phyloP scores from a whole-genome alignment of 2,329 filamentous ascomycete genomes.

The Penicillium olsonii region DNA sequence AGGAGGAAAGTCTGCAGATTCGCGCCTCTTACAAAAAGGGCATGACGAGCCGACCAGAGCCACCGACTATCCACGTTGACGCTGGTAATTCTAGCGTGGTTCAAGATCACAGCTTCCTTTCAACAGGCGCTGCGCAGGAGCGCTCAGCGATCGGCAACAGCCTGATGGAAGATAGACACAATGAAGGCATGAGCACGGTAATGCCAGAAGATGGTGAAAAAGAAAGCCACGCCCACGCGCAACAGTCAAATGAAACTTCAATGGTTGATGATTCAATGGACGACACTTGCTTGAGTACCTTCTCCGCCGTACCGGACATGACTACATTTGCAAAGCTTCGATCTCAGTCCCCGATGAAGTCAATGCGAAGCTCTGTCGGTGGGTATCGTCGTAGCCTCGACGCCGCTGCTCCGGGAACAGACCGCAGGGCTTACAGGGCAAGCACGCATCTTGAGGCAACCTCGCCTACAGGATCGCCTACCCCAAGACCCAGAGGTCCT shows the following conservation, averaged over 20 bases:
- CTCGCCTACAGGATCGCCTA: slow-evolving; percentile 40
- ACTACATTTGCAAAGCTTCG: slow-evolving; percentile 77
- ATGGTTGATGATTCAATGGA: slow-evolving; percentile 41
- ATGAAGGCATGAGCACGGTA: slow-evolving; percentile 48
- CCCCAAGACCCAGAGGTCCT: slow-evolving; percentile 53
- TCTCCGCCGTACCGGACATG: slow-evolving; percentile 86
- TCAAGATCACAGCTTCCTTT: slow-evolving; percentile 20
- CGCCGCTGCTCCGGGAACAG: slow-evolving; percentile 51
- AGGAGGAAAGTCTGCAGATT: slow-evolving; percentile 14
- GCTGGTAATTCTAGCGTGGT: slow-evolving; percentile 27
- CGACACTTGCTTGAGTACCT: slow-evolving; percentile 69
- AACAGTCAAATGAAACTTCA: slow-evolving; percentile 25
- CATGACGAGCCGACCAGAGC: slow-evolving; percentile 21
- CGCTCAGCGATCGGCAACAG: slow-evolving; percentile 33
- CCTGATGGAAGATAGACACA: slow-evolving; percentile 39
- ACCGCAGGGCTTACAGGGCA: slow-evolving; percentile 39
- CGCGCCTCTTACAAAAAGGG: slow-evolving; percentile 32
- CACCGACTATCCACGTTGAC: slow-evolving; percentile 29
- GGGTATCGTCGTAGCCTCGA: slow-evolving; percentile 20
- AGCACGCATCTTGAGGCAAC: slow-evolving; percentile 34
- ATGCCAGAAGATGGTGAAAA: slow-evolving; percentile 31
- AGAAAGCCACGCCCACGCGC: slow-evolving; percentile 21
- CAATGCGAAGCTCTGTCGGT: slow-evolving; percentile 35
- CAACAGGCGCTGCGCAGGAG: slow-evolving; percentile 16
- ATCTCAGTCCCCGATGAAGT: slow-evolving; percentile 60